phyloP scores from a whole-genome alignment of 2,329 filamentous ascomycete species.

The Coniochaeta hoffmannii region DNA sequence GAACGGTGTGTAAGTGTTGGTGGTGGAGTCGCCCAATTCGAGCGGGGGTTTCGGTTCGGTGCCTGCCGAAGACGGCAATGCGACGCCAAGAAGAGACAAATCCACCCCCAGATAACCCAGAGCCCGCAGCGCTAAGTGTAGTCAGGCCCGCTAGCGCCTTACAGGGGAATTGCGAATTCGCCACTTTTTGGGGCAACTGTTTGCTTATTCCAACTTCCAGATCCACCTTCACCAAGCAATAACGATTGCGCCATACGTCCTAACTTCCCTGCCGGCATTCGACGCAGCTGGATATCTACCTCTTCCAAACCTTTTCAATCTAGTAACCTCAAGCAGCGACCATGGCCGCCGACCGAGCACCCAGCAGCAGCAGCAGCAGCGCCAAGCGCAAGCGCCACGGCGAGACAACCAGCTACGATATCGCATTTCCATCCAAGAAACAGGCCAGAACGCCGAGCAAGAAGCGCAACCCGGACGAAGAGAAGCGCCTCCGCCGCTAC shows the following conservation, averaged over 20 bases:
- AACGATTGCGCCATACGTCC: too few relatives aligned
- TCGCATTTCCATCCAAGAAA: constrained; percentile 7
- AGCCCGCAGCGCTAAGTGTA: too few relatives aligned
- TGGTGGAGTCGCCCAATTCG: not conserved
- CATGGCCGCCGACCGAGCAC: not conserved
- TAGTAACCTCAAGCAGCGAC: not conserved
- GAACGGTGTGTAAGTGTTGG: not conserved
- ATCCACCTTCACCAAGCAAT: not conserved
- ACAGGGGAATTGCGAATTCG: too few relatives aligned
- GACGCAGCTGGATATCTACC: too few relatives aligned
- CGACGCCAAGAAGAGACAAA: too few relatives aligned
- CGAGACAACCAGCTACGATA: not conserved
- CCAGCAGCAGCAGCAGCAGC: not conserved
- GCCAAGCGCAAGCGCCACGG: constrained; percentile 7
- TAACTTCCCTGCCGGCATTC: too few relatives aligned
- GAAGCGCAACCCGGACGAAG: constrained; percentile 8
- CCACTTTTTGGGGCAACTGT: not conserved
- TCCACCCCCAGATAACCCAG: too few relatives aligned
- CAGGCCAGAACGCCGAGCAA: not conserved
- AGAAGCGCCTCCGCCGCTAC: constrained; percentile 27
- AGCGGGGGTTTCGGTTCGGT: too few relatives aligned
- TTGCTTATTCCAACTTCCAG: not conserved
- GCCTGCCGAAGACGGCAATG: not conserved
- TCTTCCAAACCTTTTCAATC: too few relatives aligned
- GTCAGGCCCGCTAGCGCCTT: too few relatives aligned